Conservation (phyloP, 345 rosid species). For the Melaleuca alternifolia region DNA sequence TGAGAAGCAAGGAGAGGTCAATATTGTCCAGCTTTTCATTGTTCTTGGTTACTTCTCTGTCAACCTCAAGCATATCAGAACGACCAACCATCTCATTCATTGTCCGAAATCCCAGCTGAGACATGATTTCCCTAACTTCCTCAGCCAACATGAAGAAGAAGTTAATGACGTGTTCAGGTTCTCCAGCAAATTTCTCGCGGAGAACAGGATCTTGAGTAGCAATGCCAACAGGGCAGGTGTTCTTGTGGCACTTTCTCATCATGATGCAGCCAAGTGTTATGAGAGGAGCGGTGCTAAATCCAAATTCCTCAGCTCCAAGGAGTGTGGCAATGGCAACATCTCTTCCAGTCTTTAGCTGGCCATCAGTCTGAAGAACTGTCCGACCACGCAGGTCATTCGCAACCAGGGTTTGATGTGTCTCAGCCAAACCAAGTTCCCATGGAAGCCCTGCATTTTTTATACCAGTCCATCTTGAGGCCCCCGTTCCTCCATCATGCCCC, state of each 20-base stretch:
- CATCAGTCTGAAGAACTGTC: conserved; percentile 96
- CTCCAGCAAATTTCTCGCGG: conserved; percentile 97
- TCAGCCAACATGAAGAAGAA: conserved; percentile 99
- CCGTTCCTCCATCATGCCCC: conserved; percentile 99
- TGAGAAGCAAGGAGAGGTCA: conserved; percentile 74
- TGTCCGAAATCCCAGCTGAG: conserved; percentile 77
- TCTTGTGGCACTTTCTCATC: conserved; percentile 99
- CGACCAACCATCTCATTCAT: conserved; percentile 95
- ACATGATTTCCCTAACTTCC: conserved; percentile 96
- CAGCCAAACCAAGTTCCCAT: conserved; percentile 99
- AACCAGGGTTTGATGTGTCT: conserved; percentile 98
- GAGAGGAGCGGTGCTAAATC: conserved; percentile 98
- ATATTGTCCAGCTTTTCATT: conserved; percentile 85
- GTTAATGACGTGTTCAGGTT: conserved; percentile 95
- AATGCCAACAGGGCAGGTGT: conserved; percentile 99
- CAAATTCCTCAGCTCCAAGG: conserved; percentile 99
- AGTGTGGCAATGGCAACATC: conserved; percentile 98
- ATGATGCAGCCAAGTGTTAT: conserved; percentile 98
- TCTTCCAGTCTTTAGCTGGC: conserved; percentile 97
- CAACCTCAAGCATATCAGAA: conserved; percentile 99
- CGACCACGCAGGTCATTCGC: conserved; percentile 99
- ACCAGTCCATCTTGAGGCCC: conserved; percentile 99
- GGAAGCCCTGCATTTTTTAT: conserved; percentile 98
- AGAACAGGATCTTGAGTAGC: conserved; percentile 99
- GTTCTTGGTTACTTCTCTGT: conserved; percentile 61